These are phyloP conservation scores for Kondoa subrosea DNA, from an alignment of 768 basidiomycete species.

Conservation along the genomic window DNA sequence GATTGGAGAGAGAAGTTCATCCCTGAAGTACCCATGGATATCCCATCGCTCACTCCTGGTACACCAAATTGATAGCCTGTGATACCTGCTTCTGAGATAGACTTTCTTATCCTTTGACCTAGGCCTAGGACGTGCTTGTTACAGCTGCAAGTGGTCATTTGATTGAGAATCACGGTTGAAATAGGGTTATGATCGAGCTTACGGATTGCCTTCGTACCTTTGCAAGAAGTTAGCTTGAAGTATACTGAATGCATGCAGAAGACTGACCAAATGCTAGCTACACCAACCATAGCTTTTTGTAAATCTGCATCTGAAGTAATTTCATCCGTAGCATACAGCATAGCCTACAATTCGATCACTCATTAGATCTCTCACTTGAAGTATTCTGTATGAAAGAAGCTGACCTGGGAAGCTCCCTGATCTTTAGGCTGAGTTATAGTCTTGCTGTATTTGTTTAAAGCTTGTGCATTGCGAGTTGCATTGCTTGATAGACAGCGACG, in stretches of 20 bases:
- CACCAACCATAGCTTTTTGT: conserved; percentile 89
- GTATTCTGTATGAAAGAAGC: conserved; percentile 6
- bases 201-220: conserved; percentile 99
- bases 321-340: conserved; percentile 98
- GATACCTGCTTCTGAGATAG: conserved; percentile 48
- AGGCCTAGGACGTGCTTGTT: conserved; percentile 82
- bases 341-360: conserved; percentile 45
- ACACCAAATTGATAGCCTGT: conserved; percentile 97
- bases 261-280: conserved; percentile 84
- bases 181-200: conserved; percentile 30
- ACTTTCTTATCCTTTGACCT: conserved; percentile 71
- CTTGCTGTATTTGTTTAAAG: conserved; percentile 53
- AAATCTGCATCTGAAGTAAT: conserved; percentile 66
- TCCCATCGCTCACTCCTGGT: conserved; percentile 93
- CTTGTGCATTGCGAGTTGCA: neutral
- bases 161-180: neutral
- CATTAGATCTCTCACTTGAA: neutral
- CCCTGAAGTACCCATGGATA: conserved; percentile 62
- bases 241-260: neutral
- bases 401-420: conserved; percentile 84
- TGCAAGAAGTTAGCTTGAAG: neutral
- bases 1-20: conserved; percentile 66
- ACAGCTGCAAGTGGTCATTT: conserved; percentile 44
- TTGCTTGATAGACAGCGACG: neutral
- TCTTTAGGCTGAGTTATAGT: conserved; percentile 76